Evolutionary conservation across 2,329 filamentous ascomycete species (phyloP).

Genomic region (Aspergillus quadrilineatus): DNA sequence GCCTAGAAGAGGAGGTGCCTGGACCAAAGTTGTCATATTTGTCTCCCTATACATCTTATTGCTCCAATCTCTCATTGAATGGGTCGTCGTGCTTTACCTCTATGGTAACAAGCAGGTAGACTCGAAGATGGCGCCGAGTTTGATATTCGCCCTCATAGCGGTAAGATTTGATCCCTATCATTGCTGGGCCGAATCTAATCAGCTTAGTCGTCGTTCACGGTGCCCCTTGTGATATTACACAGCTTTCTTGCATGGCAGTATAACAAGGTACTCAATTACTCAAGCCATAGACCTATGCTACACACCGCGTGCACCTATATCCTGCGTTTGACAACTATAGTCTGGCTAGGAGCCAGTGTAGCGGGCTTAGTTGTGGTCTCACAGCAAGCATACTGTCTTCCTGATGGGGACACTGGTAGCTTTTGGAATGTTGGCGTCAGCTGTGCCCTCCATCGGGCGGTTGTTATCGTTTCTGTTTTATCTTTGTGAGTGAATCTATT

Average conservation of each 20-base stretch:
- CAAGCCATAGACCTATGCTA: slow-evolving; percentile 32
- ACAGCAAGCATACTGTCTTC: slow-evolving; percentile 36
- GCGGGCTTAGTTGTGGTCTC: slow-evolving; percentile 38
- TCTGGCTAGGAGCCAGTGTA: slow-evolving; percentile 41
- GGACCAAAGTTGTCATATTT: slow-evolving; percentile 39
- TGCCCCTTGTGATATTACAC: slow-evolving; percentile 37
- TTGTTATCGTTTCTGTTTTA: slow-evolving; percentile 35
- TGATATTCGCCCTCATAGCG: slow-evolving; percentile 36
- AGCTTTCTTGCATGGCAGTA: slow-evolving; percentile 43
- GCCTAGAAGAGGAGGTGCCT: slow-evolving; percentile 30
- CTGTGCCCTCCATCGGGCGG: slow-evolving; percentile 37
- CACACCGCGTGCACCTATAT: slow-evolving; percentile 37
- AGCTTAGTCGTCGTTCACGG: slow-evolving; percentile 36
- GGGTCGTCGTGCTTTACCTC: slow-evolving; percentile 35
- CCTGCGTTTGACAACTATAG: slow-evolving; percentile 34
- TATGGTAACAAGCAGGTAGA: slow-evolving; percentile 38
- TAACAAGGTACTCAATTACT: slow-evolving; percentile 32
- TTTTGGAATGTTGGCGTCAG: slow-evolving; percentile 40
- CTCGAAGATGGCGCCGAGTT: slow-evolving; percentile 38
- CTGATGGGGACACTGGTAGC: slow-evolving; percentile 22
- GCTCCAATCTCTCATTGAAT: slow-evolving; percentile 36
- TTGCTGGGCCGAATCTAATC: background rate
- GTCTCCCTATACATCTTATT: slow-evolving; percentile 36
- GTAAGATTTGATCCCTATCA: slow-evolving; percentile 26
- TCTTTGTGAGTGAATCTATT: slow-evolving; percentile 32